A percentile compares a stretch with the other conserved stretches of the same genome.
These are phyloP conservation scores for Phaeophleospora eucalypticola DNA, from an alignment of 2,329 filamentous ascomycete genomes.

Conservation along the genomic window DNA sequence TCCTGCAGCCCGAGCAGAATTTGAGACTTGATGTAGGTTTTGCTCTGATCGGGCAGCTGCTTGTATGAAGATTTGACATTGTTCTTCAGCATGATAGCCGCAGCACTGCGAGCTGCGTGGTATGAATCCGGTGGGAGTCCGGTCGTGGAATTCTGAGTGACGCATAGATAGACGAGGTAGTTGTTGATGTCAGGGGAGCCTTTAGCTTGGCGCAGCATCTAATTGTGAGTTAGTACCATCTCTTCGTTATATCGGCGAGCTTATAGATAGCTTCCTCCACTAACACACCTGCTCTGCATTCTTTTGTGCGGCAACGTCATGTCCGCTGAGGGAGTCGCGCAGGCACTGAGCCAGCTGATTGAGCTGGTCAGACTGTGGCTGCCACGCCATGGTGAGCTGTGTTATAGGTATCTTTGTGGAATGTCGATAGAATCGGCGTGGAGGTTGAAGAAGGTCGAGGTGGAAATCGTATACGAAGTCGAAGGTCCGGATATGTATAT, in stretches of 20 bases:
- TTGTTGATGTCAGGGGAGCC: slow-evolving; percentile 91
- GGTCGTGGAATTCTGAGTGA: slow-evolving; percentile 58
- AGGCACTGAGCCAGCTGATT: slow-evolving; percentile 84
- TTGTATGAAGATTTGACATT: slow-evolving; percentile 75
- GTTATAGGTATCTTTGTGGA: not conserved
- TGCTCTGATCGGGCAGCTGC: slow-evolving; percentile 66
- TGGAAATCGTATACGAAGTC: slow-evolving; percentile 2
- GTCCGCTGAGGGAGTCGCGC: slow-evolving; percentile 84
- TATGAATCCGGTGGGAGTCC: slow-evolving; percentile 60
- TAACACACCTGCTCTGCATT: slow-evolving; percentile 69
- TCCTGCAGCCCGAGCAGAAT: slow-evolving; percentile 79
- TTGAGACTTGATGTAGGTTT: slow-evolving; percentile 73
- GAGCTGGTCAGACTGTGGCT: slow-evolving; percentile 81
- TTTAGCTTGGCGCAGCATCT: slow-evolving; percentile 89
- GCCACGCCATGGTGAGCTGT: slow-evolving; percentile 71
- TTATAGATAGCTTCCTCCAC: too few species aligned
- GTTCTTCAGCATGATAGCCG: slow-evolving; percentile 94
- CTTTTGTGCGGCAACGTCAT: slow-evolving; percentile 75
- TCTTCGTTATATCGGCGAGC: too few species aligned
- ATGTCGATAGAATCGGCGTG: not conserved
- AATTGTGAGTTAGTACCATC: too few species aligned
- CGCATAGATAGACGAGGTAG: slow-evolving; percentile 89
- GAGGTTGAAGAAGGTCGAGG: not conserved
- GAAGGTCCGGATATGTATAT: not conserved
- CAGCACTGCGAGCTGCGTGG: slow-evolving; percentile 76